Conservation (phyloP, 2,329 filamentous ascomycete species). For the Verticillium longisporum region DNA sequence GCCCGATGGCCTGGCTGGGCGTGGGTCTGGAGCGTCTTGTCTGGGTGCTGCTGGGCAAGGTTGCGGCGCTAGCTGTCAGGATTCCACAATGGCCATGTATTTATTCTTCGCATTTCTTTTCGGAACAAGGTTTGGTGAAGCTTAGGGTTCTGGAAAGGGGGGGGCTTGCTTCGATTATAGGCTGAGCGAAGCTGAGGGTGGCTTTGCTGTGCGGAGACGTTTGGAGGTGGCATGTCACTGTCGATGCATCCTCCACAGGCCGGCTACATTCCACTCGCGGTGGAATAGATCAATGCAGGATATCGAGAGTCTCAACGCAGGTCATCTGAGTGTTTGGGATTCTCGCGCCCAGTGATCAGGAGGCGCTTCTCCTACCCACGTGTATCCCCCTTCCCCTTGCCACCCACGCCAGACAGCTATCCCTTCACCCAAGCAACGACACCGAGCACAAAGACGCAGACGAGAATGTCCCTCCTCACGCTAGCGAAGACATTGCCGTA, state of each 20-base stretch:
- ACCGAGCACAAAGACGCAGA: constrained; percentile 70
- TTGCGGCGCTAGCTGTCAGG: too few species aligned
- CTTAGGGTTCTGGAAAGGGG: too few species aligned
- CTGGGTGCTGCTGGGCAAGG: neutral
- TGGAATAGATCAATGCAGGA: neutral
- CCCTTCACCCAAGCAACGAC: constrained; percentile 39
- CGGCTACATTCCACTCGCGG: neutral
- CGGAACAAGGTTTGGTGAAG: too few species aligned
- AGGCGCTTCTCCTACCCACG: neutral
- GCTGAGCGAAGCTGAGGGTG: too few species aligned
- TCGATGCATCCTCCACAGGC: neutral
- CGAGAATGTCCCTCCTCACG: constrained; percentile 66
- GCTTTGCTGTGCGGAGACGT: too few species aligned
- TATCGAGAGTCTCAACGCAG: neutral
- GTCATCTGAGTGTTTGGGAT: neutral
- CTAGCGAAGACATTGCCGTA: constrained; percentile 68
- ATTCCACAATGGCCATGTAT: too few species aligned
- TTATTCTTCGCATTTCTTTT: too few species aligned
- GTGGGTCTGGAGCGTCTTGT: neutral
- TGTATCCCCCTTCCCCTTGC: neutral
- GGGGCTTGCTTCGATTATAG: too few species aligned
- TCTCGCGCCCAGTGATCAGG: neutral
- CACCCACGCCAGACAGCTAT: neutral
- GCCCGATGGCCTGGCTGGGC: neutral
- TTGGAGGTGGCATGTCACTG: too few species aligned